phyloP scores from a whole-genome alignment of 2,329 filamentous ascomycete genomes.

The Phyllosticta paracitricarpa region DNA sequence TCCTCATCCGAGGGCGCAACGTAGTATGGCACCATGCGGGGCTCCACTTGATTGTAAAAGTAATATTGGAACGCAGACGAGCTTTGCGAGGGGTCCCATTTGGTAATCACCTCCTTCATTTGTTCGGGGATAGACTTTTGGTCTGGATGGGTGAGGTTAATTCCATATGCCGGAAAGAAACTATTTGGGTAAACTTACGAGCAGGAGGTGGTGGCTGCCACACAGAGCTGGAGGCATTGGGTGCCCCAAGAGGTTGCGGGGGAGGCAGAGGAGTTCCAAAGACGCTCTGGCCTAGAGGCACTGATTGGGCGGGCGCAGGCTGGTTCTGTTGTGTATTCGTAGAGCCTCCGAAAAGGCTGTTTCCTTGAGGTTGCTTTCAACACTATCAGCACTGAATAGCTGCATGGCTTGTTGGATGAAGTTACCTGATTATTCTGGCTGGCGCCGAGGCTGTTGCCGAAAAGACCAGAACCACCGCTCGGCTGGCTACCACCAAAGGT shows the following conservation, averaged over 20 bases:
- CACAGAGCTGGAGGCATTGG: slow-evolving; percentile 4
- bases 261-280: slow-evolving; percentile 19
- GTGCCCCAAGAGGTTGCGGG: neutral
- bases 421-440: neutral
- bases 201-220: slow-evolving; percentile 6
- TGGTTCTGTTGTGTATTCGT: slow-evolving; percentile 2
- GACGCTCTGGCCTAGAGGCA: slow-evolving; percentile 24
- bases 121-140: slow-evolving; percentile 69
- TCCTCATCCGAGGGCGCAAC: slow-evolving; percentile 61
- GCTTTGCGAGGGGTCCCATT: slow-evolving; percentile 61
- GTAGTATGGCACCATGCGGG: slow-evolving; percentile 66
- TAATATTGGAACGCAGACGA: slow-evolving; percentile 72
- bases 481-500: slow-evolving; percentile 18
- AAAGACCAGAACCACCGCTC: slow-evolving; percentile 11
- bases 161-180: neutral
- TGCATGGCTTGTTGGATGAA: neutral
- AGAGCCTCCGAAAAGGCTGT: slow-evolving; percentile 33
- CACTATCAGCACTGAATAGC: neutral
- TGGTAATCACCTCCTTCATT: slow-evolving; percentile 57
- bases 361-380: slow-evolving; percentile 11
- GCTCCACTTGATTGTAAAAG: slow-evolving; percentile 78
- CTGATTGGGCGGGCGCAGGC: neutral
- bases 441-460: neutral
- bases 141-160: slow-evolving; percentile 30
- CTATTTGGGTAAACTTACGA: neutral